These are phyloP conservation scores for Penstemon barbatus DNA, from an alignment of 257 asterid genomes.

Conservation along the genomic window DNA sequence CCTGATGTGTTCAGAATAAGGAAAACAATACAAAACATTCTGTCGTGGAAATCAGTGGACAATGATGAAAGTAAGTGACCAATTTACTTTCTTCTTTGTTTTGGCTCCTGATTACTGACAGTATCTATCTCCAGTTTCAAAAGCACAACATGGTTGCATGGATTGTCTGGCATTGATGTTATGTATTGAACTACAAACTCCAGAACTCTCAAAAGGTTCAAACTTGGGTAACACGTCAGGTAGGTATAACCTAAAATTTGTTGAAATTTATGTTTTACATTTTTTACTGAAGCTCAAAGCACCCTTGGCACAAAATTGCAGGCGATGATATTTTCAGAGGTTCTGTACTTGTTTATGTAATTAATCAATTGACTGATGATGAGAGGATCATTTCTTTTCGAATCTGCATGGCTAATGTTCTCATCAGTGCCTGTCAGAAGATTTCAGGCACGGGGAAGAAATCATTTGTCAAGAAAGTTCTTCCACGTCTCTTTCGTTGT, in stretches of 20 bases:
- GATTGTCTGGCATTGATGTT: conserved; percentile 86
- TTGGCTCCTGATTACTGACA: conserved; percentile 10
- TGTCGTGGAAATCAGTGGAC: conserved; percentile 63
- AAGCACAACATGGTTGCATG: conserved; percentile 95
- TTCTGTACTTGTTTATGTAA: conserved; percentile 57
- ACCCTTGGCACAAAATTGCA: conserved; percentile 34
- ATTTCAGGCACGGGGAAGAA: conserved; percentile 55
- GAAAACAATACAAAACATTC: conserved; percentile 47
- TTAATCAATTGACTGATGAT: conserved; percentile 43
- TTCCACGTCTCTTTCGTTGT: conserved; percentile 51
- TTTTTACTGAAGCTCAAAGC: conserved; percentile 19
- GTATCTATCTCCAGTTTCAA: conserved; percentile 52
- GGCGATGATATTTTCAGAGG: conserved; percentile 37
- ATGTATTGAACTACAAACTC: conserved; percentile 63
- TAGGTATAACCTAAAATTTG: conserved; percentile 12
- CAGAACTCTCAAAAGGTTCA: conserved; percentile 40
- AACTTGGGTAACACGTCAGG: conserved; percentile 25
- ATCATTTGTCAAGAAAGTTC: conserved; percentile 49
- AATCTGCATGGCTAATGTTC: conserved; percentile 88
- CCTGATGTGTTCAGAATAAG: conserved; percentile 54
- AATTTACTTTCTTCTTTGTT: conserved; percentile 26
- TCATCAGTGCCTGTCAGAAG: conserved; percentile 87
- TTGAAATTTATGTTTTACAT: background rate
- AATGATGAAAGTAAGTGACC: conserved; percentile 63
- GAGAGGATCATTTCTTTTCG: conserved; percentile 40